Conservation (phyloP, 495 filamentous ascomycete genomes). For the Clavariopsis aquatica region DNA sequence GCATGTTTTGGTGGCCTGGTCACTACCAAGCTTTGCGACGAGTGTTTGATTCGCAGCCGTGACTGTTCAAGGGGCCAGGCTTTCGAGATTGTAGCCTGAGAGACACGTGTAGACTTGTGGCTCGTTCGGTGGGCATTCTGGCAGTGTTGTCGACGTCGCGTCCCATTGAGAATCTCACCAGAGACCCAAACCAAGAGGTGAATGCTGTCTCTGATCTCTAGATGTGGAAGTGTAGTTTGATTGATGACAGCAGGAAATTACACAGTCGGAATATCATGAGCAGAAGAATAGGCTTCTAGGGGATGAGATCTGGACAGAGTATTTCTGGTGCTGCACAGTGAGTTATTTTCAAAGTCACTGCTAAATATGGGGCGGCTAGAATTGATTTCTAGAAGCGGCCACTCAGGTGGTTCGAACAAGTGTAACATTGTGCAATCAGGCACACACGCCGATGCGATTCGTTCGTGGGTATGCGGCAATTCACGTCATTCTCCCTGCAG, state of each 20-base stretch:
- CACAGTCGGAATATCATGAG: background rate
- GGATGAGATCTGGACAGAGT: background rate
- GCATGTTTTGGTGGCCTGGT: background rate
- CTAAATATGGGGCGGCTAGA: background rate
- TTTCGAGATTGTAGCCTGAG: background rate
- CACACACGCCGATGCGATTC: background rate
- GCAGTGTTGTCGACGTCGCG: background rate
- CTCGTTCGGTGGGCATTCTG: conserved; percentile 1
- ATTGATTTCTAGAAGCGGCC: background rate
- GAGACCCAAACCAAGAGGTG: background rate
- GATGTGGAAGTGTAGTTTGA: background rate
- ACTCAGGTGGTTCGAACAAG: background rate
- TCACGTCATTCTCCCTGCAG: too few species aligned
- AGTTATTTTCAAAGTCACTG: background rate
- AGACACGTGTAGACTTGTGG: conserved; percentile 21
- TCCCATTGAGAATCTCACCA: background rate
- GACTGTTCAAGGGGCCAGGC: background rate
- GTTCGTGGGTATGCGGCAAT: too few species aligned
- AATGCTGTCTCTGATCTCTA: background rate
- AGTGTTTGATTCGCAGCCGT: background rate
- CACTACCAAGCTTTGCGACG: background rate
- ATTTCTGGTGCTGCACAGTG: background rate
- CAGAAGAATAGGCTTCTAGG: background rate
- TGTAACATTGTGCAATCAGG: background rate
- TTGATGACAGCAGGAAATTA: background rate